Evolutionary conservation across 2,329 filamentous ascomycete genomes (phyloP).

Genomic region (Colletotrichum caudatum): DNA sequence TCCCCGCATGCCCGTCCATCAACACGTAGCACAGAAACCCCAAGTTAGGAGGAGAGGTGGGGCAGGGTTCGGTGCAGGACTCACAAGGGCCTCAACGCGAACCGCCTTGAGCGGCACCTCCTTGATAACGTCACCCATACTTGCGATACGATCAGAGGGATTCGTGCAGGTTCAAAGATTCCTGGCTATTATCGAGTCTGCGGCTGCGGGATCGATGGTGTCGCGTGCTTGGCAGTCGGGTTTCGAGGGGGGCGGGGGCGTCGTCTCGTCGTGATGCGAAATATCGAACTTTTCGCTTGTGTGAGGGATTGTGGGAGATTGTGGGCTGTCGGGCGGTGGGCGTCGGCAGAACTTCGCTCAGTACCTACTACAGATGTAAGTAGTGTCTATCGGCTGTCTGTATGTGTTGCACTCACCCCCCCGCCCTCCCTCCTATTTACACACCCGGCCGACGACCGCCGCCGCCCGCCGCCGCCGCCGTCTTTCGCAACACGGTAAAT

Average conservation of each 20-base stretch:
- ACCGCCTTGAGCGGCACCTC: conserved; percentile 85
- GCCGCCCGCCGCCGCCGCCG: conserved; percentile 4
- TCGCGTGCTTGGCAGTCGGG: conserved; percentile 39
- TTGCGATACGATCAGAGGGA: conserved; percentile 49
- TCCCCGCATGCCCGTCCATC: conserved; percentile 9
- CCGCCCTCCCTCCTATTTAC: neutral
- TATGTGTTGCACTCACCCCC: neutral
- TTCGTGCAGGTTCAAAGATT: conserved; percentile 42
- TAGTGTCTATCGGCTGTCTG: neutral
- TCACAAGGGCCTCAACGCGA: conserved; percentile 93
- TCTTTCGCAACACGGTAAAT: conserved; percentile 24
- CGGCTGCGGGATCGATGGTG: conserved; percentile 46
- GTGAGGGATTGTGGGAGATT: conserved; percentile 57
- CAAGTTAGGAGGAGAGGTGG: conserved; percentile 49
- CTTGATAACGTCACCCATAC: conserved; percentile 71
- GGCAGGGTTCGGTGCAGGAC: conserved; percentile 52
- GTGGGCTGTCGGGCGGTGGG: conserved; percentile 56
- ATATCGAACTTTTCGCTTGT: conserved; percentile 58
- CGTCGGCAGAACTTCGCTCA: conserved; percentile 50
- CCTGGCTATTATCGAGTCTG: conserved; percentile 46
- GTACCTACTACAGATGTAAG: neutral
- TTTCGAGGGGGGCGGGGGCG: conserved; percentile 28
- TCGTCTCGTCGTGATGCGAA: conserved; percentile 48
- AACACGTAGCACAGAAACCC: conserved; percentile 45
- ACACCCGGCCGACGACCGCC: conserved; percentile 3